These are phyloP conservation scores for Strobilomyces echinocephalus DNA, from an alignment of 768 basidiomycete genomes.

Conservation along the genomic window DNA sequence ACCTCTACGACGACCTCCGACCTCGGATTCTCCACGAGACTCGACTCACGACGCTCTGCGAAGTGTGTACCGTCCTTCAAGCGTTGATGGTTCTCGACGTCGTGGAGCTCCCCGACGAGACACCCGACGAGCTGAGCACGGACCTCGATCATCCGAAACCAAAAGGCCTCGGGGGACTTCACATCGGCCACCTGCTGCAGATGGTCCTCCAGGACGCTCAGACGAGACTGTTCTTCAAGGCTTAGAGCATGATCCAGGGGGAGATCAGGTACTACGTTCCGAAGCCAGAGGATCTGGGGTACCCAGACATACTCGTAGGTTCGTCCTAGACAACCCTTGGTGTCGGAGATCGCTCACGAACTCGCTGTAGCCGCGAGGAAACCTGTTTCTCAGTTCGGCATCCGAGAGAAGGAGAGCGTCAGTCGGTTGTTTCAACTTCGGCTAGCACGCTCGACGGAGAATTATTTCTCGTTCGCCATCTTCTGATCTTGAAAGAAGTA, in stretches of 20 bases:
- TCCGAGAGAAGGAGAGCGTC: conserved; percentile 64
- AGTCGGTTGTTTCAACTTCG: conserved; percentile 63
- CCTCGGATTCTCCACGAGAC: conserved; percentile 94
- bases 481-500: conserved; percentile 90
- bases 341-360: conserved; percentile 4
- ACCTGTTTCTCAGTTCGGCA: conserved; percentile 39
- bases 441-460: conserved; percentile 59
- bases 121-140: conserved; percentile 31
- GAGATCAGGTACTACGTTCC: conserved; percentile 84
- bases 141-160: conserved; percentile 36
- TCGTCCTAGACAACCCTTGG: conserved; percentile 20
- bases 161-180: conserved; percentile 53
- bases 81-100: conserved; percentile 94
- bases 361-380: conserved; percentile 41
- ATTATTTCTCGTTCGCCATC: conserved; percentile 85
- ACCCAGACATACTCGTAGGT: conserved; percentile 80
- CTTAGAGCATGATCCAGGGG: conserved; percentile 83
- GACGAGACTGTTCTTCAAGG: conserved; percentile 92
- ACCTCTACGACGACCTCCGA: conserved; percentile 88
- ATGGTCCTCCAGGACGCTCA: conserved; percentile 96
- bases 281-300: conserved; percentile 74
- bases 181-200: conserved; percentile 75
- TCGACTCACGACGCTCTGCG: conserved; percentile 80
- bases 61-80: conserved; percentile 94
- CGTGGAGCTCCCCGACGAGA: conserved; percentile 34